Evolutionary conservation across 176 grass and related monocot genomes (phyloP).

Genomic region (Triticum dicoccoides): DNA sequence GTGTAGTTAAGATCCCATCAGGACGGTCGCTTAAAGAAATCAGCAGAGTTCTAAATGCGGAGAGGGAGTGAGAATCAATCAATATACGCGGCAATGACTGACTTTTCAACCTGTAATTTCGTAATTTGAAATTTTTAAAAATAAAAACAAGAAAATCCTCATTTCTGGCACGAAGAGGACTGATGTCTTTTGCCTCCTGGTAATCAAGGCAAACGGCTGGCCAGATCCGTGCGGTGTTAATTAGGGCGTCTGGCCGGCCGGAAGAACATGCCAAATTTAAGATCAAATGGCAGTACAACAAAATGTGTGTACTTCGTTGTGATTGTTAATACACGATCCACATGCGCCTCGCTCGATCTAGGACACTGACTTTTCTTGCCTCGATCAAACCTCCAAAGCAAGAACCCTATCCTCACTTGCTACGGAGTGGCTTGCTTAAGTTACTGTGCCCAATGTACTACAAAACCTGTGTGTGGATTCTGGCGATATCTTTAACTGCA

Average conservation of each 20-base stretch:
- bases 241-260: neutral
- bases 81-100: neutral
- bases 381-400: neutral
- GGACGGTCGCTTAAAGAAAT: neutral
- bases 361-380: neutral
- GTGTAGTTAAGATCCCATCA: constrained; percentile 9
- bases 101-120: neutral
- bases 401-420: neutral
- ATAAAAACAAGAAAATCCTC: neutral
- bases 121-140: neutral
- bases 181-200: neutral
- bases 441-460: neutral
- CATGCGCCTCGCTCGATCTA: neutral
- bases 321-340: neutral
- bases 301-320: neutral
- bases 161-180: neutral
- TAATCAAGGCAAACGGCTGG: neutral
- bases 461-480: no score
- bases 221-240: neutral
- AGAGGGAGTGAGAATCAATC: neutral
- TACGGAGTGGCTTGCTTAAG: neutral
- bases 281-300: neutral
- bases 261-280: constrained; percentile 13
- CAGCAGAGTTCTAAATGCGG: neutral
- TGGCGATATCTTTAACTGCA: no score